Evolutionary conservation across 371 early-diverging fungal genomes (phyloP).

Genomic region (Apophysomyces ossiformis): DNA sequence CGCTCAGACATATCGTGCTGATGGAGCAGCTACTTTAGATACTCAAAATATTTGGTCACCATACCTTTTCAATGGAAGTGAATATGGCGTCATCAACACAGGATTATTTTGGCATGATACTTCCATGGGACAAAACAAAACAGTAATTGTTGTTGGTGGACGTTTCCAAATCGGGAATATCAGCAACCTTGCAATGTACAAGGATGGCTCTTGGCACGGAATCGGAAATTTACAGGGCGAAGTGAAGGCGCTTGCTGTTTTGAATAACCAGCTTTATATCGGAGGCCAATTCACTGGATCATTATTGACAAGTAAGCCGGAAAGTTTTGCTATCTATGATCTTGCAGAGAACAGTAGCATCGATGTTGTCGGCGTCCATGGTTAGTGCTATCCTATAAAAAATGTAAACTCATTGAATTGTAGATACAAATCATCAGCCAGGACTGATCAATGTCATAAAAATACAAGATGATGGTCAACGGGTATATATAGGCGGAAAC

Average conservation of each 20-base stretch:
- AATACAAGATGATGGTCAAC: slow-evolving; percentile 38
- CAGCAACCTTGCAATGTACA: slow-evolving; percentile 30
- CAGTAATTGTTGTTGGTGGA: slow-evolving; percentile 37
- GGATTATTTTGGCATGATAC: slow-evolving; percentile 45
- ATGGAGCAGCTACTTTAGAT: slow-evolving; percentile 16
- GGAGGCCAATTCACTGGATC: slow-evolving; percentile 42
- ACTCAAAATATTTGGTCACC: slow-evolving; percentile 15
- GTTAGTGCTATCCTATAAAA: slow-evolving; percentile 9
- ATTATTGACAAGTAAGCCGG: slow-evolving; percentile 7
- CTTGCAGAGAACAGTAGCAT: slow-evolving; percentile 18
- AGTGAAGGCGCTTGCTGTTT: slow-evolving; percentile 24
- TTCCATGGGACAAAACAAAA: slow-evolving; percentile 18
- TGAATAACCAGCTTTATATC: slow-evolving; percentile 31
- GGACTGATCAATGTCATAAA: slow-evolving; percentile 45
- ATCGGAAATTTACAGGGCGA: slow-evolving; percentile 32
- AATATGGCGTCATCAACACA: slow-evolving; percentile 23
- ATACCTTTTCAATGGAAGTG: slow-evolving; percentile 15
- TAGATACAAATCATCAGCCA: slow-evolving; percentile 24
- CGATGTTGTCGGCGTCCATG: slow-evolving; percentile 31
- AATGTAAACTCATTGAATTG: neutral
- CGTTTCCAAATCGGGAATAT: slow-evolving; percentile 28
- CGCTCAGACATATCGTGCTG: slow-evolving; percentile 43
- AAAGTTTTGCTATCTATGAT: slow-evolving; percentile 41
- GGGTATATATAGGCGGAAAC: slow-evolving; percentile 55
- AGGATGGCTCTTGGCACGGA: slow-evolving; percentile 35